These are phyloP conservation scores for Dactylorhiza incarnata DNA, from an alignment of 106 monocot genomes.

Conservation along the genomic window DNA sequence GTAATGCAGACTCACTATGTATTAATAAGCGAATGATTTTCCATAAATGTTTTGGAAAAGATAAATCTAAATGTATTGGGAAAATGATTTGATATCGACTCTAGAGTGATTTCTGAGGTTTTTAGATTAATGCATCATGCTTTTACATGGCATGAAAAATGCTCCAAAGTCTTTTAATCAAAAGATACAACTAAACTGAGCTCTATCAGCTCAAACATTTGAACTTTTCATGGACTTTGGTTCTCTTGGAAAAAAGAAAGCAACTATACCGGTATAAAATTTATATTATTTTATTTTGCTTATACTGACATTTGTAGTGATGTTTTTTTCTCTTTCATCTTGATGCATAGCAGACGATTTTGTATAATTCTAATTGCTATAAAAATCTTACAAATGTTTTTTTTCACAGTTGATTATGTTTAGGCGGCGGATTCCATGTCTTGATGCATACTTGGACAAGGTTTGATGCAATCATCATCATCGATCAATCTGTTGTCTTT, in stretches of 20 bases:
- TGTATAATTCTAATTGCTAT: not conserved
- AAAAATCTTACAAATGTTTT: not conserved
- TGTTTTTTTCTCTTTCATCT: not conserved
- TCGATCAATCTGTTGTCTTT: not conserved
- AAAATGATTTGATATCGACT: not conserved
- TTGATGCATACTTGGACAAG: slow-evolving; percentile 97
- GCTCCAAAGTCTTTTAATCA: not conserved
- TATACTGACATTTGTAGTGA: not conserved
- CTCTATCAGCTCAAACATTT: not conserved
- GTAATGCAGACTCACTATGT: not conserved
- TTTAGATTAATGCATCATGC: not conserved
- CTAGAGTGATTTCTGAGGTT: not conserved
- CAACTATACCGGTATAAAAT: not conserved
- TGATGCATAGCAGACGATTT: not conserved
- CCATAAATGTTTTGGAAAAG: not conserved
- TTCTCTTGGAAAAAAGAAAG: too few relatives aligned
- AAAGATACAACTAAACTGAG: not conserved
- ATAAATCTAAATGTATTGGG: too few relatives aligned
- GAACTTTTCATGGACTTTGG: not conserved
- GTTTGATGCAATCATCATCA: slow-evolving; percentile 20
- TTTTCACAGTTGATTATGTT: slow-evolving; percentile 88
- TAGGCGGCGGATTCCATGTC: slow-evolving; percentile 81
- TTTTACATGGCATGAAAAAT: not conserved
- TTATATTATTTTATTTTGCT: not conserved
- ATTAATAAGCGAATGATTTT: not conserved